Evolutionary conservation across 371 early-diverging fungal genomes (phyloP).

Genomic region (Entomophthora muscae): DNA sequence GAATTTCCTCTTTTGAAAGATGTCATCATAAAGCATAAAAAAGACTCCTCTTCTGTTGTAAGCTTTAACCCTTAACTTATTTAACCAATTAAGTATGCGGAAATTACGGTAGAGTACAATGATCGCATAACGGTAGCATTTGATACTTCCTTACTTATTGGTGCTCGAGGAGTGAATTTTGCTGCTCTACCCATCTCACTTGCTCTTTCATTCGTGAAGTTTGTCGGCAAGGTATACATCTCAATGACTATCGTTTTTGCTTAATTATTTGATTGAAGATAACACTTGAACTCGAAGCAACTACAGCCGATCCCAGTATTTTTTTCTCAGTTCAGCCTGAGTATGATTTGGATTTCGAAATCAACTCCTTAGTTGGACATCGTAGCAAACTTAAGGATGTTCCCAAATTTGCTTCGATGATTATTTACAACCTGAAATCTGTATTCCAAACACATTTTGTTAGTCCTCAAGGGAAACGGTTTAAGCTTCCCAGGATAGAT

Average conservation of each 20-base stretch:
- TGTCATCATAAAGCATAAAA: slow-evolving; percentile 47
- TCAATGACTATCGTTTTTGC: no score
- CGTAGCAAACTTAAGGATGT: slow-evolving; percentile 85
- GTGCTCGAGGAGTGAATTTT: slow-evolving; percentile 72
- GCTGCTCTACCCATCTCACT: slow-evolving; percentile 84
- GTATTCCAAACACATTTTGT: slow-evolving; percentile 47
- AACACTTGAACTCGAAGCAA: slow-evolving; percentile 31
- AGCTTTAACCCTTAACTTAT: neutral
- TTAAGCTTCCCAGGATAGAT: neutral
- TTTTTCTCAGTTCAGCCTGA: slow-evolving; percentile 45
- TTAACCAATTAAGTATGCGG: slow-evolving; percentile 27
- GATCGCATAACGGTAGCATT: slow-evolving; percentile 61
- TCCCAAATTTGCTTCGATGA: slow-evolving; percentile 73
- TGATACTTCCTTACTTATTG: slow-evolving; percentile 66
- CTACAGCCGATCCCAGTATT: slow-evolving; percentile 25
- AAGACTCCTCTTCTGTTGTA: slow-evolving; percentile 8
- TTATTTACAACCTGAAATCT: slow-evolving; percentile 47
- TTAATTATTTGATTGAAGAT: slow-evolving; percentile 19
- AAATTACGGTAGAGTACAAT: slow-evolving; percentile 62
- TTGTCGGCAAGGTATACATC: slow-evolving; percentile 67
- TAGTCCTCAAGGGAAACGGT: slow-evolving; percentile 22
- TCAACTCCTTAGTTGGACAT: slow-evolving; percentile 75
- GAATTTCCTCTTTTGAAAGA: slow-evolving; percentile 66
- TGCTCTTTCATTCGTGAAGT: slow-evolving; percentile 56
- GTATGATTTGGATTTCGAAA: slow-evolving; percentile 64